Evolutionary conservation across 1,284 basidiomycete species (phyloP).

Genomic region (Puccinia coronata): DNA sequence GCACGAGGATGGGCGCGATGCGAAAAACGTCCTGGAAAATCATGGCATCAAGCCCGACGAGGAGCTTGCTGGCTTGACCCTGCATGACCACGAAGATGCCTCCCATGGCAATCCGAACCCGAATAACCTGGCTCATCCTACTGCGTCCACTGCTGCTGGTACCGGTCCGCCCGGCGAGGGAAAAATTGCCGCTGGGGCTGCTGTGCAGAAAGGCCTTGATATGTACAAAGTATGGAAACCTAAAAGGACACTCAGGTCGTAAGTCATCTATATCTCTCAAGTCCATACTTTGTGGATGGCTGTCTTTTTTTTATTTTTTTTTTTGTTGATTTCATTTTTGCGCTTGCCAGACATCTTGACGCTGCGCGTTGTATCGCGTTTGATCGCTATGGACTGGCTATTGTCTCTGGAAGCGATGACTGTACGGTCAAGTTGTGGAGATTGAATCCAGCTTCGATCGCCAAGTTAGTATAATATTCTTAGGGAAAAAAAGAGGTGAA

Average conservation of each 20-base stretch:
- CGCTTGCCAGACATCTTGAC: conserved; percentile 75
- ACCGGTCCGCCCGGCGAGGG: neutral
- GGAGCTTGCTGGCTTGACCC: conserved; percentile 29
- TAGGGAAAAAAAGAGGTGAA: conserved; percentile 49
- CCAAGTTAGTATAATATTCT: conserved; percentile 38
- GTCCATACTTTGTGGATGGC: conserved; percentile 31
- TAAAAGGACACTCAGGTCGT: conserved; percentile 81
- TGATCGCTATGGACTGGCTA: conserved; percentile 75
- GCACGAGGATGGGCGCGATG: conserved; percentile 58
- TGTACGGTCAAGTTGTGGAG: conserved; percentile 95
- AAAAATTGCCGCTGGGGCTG: conserved; percentile 8
- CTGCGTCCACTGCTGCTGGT: neutral
- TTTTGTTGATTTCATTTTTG: neutral
- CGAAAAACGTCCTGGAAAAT: neutral
- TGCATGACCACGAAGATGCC: conserved; percentile 21
- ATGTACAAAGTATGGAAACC: conserved; percentile 71
- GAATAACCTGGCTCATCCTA: neutral
- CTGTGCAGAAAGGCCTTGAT: conserved; percentile 57
- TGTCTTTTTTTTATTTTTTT: conserved; percentile 53
- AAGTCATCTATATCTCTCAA: conserved; percentile 58
- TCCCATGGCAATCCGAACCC: neutral
- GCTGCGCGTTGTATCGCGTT: conserved; percentile 85
- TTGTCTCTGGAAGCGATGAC: conserved; percentile 91
- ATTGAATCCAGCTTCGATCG: conserved; percentile 59
- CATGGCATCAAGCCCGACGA: conserved; percentile 24